phyloP scores from a whole-genome alignment of 352 stramenopile genomes.

The Globisporangium paddicum region DNA sequence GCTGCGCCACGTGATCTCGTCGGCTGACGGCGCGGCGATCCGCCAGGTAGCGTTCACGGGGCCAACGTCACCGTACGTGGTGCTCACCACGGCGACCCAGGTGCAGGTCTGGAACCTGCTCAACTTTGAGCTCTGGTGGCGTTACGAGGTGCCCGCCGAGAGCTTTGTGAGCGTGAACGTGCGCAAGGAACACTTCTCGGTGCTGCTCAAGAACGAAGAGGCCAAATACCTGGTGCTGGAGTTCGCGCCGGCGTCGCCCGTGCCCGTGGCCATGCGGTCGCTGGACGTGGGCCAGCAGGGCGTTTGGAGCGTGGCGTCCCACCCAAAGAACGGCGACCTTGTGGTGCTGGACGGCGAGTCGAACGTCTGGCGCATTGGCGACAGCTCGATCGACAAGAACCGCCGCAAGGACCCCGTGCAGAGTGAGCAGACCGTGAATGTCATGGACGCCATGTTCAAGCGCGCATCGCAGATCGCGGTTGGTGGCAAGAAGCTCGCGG shows the following conservation, averaged over 20 bases:
- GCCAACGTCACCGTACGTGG: conserved; percentile 52
- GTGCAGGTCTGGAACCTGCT: conserved; percentile 80
- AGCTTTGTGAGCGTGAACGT: conserved; percentile 29
- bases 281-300: conserved; percentile 22
- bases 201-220: conserved; percentile 26
- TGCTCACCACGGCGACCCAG: conserved; percentile 44
- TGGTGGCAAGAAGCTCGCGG: conserved; percentile 15
- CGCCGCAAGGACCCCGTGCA: conserved; percentile 26
- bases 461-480: conserved; percentile 13
- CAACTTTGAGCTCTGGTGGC: conserved; percentile 62
- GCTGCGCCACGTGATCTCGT: conserved; percentile 69
- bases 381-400: conserved; percentile 30
- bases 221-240: conserved; percentile 41
- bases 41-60: conserved; percentile 57
- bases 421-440: conserved; percentile 31
- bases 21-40: conserved; percentile 50
- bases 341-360: conserved; percentile 48
- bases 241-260: conserved; percentile 42
- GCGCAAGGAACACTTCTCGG: conserved; percentile 43
- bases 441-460: conserved; percentile 42
- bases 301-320: conserved; percentile 54
- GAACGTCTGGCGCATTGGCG: conserved; percentile 58
- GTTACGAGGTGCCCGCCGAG: conserved; percentile 45
- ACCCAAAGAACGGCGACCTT: conserved; percentile 55
- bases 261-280: conserved; percentile 42